Percentiles rank a stretch among this genome's conserved stretches.
Conservation (phyloP, 176 grass and related monocot species). For the Lolium rigidum region DNA sequence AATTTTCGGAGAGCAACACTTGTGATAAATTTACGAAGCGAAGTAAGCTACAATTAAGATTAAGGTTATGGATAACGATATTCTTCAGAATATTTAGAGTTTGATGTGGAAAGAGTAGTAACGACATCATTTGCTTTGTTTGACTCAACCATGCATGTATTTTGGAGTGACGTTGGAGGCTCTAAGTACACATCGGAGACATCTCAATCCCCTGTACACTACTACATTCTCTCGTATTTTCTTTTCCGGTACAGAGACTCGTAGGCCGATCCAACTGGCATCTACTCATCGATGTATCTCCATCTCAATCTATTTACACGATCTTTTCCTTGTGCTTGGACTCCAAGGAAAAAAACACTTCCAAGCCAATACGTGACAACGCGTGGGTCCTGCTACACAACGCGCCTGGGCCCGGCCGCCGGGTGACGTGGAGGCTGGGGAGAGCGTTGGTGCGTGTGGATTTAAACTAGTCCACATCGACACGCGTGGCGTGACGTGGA, state of each 20-base stretch:
- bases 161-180: slow-evolving; percentile 16
- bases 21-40: not conserved
- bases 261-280: not conserved
- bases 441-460: not conserved
- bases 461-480: not conserved
- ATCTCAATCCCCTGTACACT: slow-evolving; percentile 2
- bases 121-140: not conserved
- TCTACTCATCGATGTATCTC: not conserved
- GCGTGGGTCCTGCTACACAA: not conserved
- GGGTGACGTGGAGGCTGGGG: not conserved
- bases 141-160: not conserved
- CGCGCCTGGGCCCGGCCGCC: no score
- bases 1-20: no score
- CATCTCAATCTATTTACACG: not conserved
- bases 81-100: not conserved
- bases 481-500: slow-evolving; percentile 27
- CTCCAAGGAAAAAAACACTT: not conserved
- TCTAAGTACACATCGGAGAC: slow-evolving; percentile 2
- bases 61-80: not conserved
- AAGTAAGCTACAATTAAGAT: not conserved
- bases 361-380: not conserved
- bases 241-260: not conserved
- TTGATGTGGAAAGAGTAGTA: not conserved
- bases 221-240: slow-evolving; percentile 11
- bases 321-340: not conserved